phyloP scores from a whole-genome alignment of 2,329 filamentous ascomycete genomes.

The Aspergillus sp. region DNA sequence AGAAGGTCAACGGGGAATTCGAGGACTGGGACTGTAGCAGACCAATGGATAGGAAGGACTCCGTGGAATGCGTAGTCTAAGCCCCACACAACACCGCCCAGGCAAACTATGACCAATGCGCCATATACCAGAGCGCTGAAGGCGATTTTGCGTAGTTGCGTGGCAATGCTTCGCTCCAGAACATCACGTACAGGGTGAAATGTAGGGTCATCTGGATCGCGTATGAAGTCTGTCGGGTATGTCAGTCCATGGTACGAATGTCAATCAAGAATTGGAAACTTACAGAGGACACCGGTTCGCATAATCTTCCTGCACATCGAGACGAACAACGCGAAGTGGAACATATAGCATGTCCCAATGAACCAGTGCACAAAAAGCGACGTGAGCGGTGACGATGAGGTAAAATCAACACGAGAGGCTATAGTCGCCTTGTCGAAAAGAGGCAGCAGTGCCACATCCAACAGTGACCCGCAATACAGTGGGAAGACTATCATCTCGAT shows the following conservation, averaged over 20 bases:
- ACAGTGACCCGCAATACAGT: conserved; percentile 83
- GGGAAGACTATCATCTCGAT: conserved; percentile 99
- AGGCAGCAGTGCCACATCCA: conserved; percentile 80
- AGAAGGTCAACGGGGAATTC: conserved; percentile 91
- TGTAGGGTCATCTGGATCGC: conserved; percentile 94
- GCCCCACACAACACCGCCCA: conserved; percentile 95
- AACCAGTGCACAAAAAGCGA: conserved; percentile 99
- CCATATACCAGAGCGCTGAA: conserved; percentile 96
- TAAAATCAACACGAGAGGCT: conserved; percentile 67
- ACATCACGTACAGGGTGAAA: conserved; percentile 97
- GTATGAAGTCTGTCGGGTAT: conserved; percentile 65
- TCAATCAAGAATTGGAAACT: conserved; percentile 29
- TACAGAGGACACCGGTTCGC: conserved; percentile 84
- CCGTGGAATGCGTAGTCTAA: conserved; percentile 57
- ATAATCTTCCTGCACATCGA: conserved; percentile 98
- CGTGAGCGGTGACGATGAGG: conserved; percentile 68
- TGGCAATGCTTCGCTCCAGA: conserved; percentile 81
- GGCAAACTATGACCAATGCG: conserved; percentile 79
- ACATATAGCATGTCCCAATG: conserved; percentile 98
- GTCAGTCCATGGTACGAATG: conserved; percentile 1
- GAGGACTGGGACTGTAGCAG: conserved; percentile 79
- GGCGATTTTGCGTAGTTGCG: conserved; percentile 88
- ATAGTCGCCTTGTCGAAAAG: conserved; percentile 77
- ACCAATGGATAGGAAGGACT: conserved; percentile 86
- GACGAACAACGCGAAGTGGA: conserved; percentile 96